A percentile compares a stretch with the other conserved stretches of the same genome.
Evolutionary conservation across 768 basidiomycete species (phyloP).

Genomic region (Phlebiopsis gigantea): DNA sequence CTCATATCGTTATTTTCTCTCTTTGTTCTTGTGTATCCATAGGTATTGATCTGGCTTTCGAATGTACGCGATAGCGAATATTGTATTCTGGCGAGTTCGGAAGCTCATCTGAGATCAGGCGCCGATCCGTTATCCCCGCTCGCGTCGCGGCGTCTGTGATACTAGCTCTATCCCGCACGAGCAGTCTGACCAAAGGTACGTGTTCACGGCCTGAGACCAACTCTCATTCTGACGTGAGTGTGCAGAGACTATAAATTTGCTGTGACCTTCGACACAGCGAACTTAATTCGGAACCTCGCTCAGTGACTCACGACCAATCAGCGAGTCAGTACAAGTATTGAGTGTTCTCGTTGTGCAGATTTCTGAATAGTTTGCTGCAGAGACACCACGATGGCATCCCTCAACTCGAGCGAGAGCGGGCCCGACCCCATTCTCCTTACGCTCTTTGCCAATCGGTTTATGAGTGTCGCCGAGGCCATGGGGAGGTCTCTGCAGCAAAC

Average conservation of each 20-base stretch:
- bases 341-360: neutral
- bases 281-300: neutral
- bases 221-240: neutral
- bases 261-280: neutral
- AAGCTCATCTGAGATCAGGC: neutral
- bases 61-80: neutral
- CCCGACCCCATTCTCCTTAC: constrained; percentile 87
- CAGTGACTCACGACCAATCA: neutral
- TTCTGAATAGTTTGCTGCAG: neutral
- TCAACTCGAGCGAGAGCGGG: constrained; percentile 20
- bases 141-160: neutral
- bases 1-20: neutral
- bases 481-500: constrained; percentile 87
- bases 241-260: neutral
- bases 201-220: no score
- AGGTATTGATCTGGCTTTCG: neutral
- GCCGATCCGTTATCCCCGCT: neutral
- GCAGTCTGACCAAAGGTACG: neutral
- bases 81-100: neutral
- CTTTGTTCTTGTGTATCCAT: neutral
- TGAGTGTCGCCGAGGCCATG: constrained; percentile 97
- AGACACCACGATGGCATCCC: neutral
- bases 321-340: neutral
- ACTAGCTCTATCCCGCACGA: neutral
- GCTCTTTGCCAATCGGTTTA: constrained; percentile 93